A percentile compares a stretch with the other conserved stretches of the same genome.
Conservation (phyloP, 139 green algal species). For the Chlorella sorokiniana region DNA sequence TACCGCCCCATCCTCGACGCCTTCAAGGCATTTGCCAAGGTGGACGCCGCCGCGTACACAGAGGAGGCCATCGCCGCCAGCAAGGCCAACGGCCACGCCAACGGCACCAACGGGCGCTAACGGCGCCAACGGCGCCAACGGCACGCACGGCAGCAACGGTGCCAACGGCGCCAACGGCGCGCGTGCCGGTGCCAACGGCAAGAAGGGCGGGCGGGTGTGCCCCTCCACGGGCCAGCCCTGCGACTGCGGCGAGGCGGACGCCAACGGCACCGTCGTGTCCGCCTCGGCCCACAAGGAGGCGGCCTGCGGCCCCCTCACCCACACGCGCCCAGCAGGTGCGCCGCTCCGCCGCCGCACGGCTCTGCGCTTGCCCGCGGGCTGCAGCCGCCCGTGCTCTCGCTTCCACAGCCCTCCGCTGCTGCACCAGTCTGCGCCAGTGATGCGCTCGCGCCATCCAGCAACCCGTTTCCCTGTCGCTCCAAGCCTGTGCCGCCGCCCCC, state of each 20-base stretch:
- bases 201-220: conserved; percentile 58
- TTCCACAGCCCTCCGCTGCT: background rate
- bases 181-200: too few species aligned
- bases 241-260: conserved; percentile 57
- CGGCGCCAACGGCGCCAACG: conserved; percentile 23
- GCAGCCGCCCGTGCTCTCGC: background rate
- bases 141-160: conserved; percentile 10
- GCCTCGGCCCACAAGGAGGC: conserved; percentile 8
- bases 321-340: conserved; percentile 17
- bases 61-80: conserved; percentile 79
- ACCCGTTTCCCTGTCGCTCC: background rate
- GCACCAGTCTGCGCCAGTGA: background rate
- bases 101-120: conserved; percentile 27
- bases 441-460: background rate
- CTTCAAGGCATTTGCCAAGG: conserved; percentile 92
- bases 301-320: conserved; percentile 9
- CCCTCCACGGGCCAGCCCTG: conserved; percentile 82
- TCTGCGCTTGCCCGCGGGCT: background rate
- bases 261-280: background rate
- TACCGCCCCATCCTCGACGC: conserved; percentile 97
- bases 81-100: conserved; percentile 41
- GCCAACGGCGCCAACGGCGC: background rate
- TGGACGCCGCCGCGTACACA: conserved; percentile 64
- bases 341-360: background rate
- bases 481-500: background rate